Base-by-base conservation (phyloP, 441 rosid genomes). In the Bruguiera hainesii region DNA sequence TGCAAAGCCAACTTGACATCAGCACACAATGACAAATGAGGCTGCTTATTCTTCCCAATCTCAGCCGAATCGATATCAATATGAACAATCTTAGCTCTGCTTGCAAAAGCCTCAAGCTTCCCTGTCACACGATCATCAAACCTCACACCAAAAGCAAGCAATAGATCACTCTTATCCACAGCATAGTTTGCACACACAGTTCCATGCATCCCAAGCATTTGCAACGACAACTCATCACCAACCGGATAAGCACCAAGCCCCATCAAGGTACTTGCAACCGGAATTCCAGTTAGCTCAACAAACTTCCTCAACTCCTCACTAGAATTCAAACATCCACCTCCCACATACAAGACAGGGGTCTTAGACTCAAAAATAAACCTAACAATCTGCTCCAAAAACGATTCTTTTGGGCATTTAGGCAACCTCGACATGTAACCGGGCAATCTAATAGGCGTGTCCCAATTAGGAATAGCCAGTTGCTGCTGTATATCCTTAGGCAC, bases 181-280 rank as follows among this genome's bases (percentile, higher is more conserved):
- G 99, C 82, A 80, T 94, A 91, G 65, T 94, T 94, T 0, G 97
- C 99, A 65, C 76, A 89, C 46, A 94, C 97, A 7, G 98, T 89
- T n/a, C 99, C 99, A 55, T 91, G 99, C 99, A 95, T 91, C 23
- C 99, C 99, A 62, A 95, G 91, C 99, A 95, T 91, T 46, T 81
- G 89, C 56, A 95, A 67, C 0, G 99, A 91, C 71, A 91, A 64
- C 2, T 88, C 89, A 76, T 84, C 84, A 0, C 81, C 66, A 63
- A 81, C 72, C 0, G 97, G 94, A 66, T 74, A 91, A 0, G 93
- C 69, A 0, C 99, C 99, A 13, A 91, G 84, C 31, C 99, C 99
- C 99, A 95, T 95, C 82, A 95, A 83, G 52, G 99, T 95, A 82
- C 98, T 91, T 0, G 98, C 95, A 23, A 95, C 99, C 1, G 97